Conservation (phyloP, 345 rosid genomes). For the Salix purpurea region DNA sequence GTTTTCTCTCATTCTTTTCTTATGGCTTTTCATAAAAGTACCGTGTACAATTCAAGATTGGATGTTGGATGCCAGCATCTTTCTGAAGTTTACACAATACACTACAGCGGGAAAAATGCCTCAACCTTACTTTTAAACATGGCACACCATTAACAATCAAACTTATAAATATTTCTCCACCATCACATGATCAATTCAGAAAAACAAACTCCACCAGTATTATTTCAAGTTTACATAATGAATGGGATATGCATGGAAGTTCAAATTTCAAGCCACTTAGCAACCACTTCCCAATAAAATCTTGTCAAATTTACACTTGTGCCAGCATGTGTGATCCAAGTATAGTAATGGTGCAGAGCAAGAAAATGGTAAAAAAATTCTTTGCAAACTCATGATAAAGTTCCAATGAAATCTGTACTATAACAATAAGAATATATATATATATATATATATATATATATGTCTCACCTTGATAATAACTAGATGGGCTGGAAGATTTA, state of each 20-base stretch:
- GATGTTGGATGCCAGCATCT: background rate
- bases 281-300: too few species aligned
- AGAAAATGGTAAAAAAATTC: too few species aligned
- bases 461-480: constrained; percentile 84
- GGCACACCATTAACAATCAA: background rate
- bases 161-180: background rate
- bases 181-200: background rate
- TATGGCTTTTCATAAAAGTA: background rate
- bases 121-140: background rate
- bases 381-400: too few species aligned
- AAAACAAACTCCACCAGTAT: background rate
- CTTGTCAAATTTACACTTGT: too few species aligned
- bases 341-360: too few species aligned
- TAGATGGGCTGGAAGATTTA: constrained; percentile 94
- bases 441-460: constrained; percentile 9
- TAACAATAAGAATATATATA: background rate
- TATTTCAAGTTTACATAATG: background rate
- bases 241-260: too few species aligned
- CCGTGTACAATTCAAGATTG: too few species aligned
- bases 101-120: background rate
- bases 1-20: background rate
- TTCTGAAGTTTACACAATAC: background rate
- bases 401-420: too few species aligned
- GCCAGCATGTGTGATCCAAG: too few species aligned
- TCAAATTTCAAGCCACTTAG: too few species aligned